A percentile compares a stretch with the other conserved stretches of the same genome.
Evolutionary conservation across 2,329 filamentous ascomycete species (phyloP).

Genomic region (Arachnopeziza araneosa): DNA sequence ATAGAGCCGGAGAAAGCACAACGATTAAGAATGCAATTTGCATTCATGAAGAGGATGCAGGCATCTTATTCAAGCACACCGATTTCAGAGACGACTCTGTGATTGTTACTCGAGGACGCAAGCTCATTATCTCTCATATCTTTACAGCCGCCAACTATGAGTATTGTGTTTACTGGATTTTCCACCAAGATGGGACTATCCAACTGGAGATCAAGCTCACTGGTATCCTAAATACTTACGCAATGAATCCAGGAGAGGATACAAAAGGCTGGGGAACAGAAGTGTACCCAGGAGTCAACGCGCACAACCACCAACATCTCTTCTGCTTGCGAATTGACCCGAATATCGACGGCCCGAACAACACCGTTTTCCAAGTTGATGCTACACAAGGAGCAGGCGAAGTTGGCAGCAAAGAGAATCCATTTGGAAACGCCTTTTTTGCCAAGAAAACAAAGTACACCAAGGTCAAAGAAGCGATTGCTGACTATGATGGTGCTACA

Average conservation of each 20-base stretch:
- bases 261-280: slow-evolving; percentile 85
- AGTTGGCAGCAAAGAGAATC: slow-evolving; percentile 76
- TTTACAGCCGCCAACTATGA: slow-evolving; percentile 97
- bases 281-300: slow-evolving; percentile 85
- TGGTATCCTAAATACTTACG: slow-evolving; percentile 87
- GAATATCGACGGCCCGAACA: slow-evolving; percentile 78
- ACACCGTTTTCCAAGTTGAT: slow-evolving; percentile 82
- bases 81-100: slow-evolving; percentile 88
- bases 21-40: slow-evolving; percentile 93
- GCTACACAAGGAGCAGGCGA: slow-evolving; percentile 64
- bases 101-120: slow-evolving; percentile 79
- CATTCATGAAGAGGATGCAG: slow-evolving; percentile 89
- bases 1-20: slow-evolving; percentile 65
- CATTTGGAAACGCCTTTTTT: slow-evolving; percentile 85
- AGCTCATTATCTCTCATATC: slow-evolving; percentile 82
- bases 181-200: slow-evolving; percentile 87
- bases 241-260: slow-evolving; percentile 74
- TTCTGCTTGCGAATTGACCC: slow-evolving; percentile 87
- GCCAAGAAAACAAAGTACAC: slow-evolving; percentile 75
- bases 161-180: slow-evolving; percentile 83
- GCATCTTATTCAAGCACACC: slow-evolving; percentile 89
- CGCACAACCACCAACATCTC: slow-evolving; percentile 92
- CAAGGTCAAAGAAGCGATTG: slow-evolving; percentile 62
- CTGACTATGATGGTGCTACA: slow-evolving; percentile 76
- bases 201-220: slow-evolving; percentile 90